phyloP scores from a whole-genome alignment of 768 basidiomycete species.

The Lactarius akahatsu region DNA sequence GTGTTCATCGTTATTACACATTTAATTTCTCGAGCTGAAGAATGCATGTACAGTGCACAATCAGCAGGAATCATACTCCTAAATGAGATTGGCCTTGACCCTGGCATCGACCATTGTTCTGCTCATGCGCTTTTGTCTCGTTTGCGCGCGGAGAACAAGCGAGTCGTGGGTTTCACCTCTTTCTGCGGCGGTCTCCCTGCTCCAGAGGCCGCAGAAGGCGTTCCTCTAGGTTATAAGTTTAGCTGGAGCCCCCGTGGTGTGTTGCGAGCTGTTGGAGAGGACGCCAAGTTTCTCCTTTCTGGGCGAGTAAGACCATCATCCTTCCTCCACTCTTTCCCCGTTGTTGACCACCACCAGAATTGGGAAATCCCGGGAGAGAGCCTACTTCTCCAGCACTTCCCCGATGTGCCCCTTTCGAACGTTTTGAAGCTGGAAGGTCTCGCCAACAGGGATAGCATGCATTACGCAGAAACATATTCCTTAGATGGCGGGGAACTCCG shows the following conservation, averaged over 20 bases:
- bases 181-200: slow-evolving; percentile 94
- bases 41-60: slow-evolving; percentile 48
- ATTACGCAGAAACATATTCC: slow-evolving; percentile 66
- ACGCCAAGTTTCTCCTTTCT: slow-evolving; percentile 62
- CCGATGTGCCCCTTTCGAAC: slow-evolving; percentile 61
- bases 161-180: slow-evolving; percentile 72
- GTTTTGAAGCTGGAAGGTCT: slow-evolving; percentile 75
- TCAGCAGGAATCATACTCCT: slow-evolving; percentile 67
- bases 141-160: slow-evolving; percentile 51
- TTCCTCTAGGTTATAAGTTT: slow-evolving; percentile 88
- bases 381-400: slow-evolving; percentile 59
- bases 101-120: slow-evolving; percentile 87
- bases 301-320: slow-evolving; percentile 43
- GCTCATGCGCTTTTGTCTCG: slow-evolving; percentile 67
- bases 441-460: slow-evolving; percentile 79
- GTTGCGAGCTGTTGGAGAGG: slow-evolving; percentile 72
- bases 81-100: slow-evolving; percentile 89
- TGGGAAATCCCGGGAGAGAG: slow-evolving; percentile 50
- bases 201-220: slow-evolving; percentile 55
- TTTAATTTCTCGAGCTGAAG: background rate
- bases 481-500: slow-evolving; percentile 47
- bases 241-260: slow-evolving; percentile 93
- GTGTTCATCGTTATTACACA: background rate
- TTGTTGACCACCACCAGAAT: slow-evolving; percentile 37
- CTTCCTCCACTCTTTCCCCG: background rate